These are phyloP conservation scores for Corynespora cassiicola DNA, from an alignment of 2,329 filamentous ascomycete species.

Conservation along the genomic window DNA sequence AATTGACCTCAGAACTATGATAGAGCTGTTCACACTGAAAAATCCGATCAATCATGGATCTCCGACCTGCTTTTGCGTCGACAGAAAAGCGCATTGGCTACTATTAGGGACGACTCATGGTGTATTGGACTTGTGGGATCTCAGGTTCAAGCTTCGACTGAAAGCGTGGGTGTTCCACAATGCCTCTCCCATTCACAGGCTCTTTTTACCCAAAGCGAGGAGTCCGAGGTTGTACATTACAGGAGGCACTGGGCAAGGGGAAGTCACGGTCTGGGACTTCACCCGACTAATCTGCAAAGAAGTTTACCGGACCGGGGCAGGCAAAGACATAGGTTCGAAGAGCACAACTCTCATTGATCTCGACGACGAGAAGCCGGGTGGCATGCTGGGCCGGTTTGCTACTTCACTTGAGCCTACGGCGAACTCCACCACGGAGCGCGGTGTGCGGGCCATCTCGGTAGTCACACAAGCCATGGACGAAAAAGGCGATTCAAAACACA, in stretches of 20 bases:
- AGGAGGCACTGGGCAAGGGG: conserved; percentile 84
- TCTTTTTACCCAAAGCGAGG: conserved; percentile 72
- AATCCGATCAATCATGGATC: conserved; percentile 93
- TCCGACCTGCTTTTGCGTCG: conserved; percentile 89
- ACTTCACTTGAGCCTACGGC: conserved; percentile 65
- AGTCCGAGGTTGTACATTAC: conserved; percentile 88
- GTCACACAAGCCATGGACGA: conserved; percentile 75
- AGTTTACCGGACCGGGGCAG: conserved; percentile 72
- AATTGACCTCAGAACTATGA: conserved; percentile 88
- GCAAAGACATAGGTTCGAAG: conserved; percentile 49
- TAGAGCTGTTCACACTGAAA: conserved; percentile 76
- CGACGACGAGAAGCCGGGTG: conserved; percentile 84
- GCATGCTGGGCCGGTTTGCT: conserved; percentile 85
- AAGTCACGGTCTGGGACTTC: conserved; percentile 94
- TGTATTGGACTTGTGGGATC: conserved; percentile 91
- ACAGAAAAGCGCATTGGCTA: conserved; percentile 87
- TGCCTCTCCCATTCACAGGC: conserved; percentile 78
- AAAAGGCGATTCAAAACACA: conserved; percentile 73
- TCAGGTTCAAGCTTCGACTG: conserved; percentile 88
- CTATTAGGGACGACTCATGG: conserved; percentile 91
- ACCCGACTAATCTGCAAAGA: conserved; percentile 89
- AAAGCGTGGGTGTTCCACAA: conserved; percentile 88
- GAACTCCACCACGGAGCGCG: conserved; percentile 63
- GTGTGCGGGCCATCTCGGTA: conserved; percentile 77
- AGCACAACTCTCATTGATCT: conserved; percentile 79